Evolutionary conservation across 2,329 filamentous ascomycete genomes (phyloP), one percentile per base, ranked within the genome.

Genomic region (Colletotrichum tofieldiae): DNA sequence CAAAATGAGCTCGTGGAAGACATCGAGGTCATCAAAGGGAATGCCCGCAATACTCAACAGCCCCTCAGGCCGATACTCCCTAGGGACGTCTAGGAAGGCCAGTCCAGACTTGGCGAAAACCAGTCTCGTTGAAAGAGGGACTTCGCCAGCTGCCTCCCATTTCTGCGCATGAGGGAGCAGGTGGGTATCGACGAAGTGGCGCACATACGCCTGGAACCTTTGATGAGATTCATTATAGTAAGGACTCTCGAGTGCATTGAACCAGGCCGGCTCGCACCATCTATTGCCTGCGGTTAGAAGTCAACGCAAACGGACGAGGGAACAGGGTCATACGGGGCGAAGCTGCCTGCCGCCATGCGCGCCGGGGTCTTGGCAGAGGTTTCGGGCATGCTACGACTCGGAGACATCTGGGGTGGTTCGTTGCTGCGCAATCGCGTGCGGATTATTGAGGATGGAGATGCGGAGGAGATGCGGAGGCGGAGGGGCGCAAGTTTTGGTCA

Each of bases 191-290:
- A 93, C 82, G 73, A 92, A 93, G 32, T 84, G 77, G 49, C 91
- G 87, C 0, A 92, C 81, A 5, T 82, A 84, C 47, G 87, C 83
- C 63, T 90, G 89, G 1, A 93, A 84, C n/a, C 80, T 82, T 41
- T 86, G 86, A 77, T 93, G 92, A 2, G 87, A 88, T 18, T 87
- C 84, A 37, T 86, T 91, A 83, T 93, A 93, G 81, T 92, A 92
- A 0, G 90, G 89, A 2, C 79, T 80, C 8, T 76, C 71, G 7
- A 79, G 73, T 0, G 76, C 63, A 35, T 74, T 72, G 62, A 76
- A 76, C 80, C 79, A 81, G 0, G 77, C 76, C 3, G 80, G 79
- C 61, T 81, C 79, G 52, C 52, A 47, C 65, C 58, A 72, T 14
- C 69, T 69, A 18, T 32, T 37, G 65, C 47, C 56, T 54, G n/a